Base-by-base conservation (phyloP, 2,329 filamentous ascomycete species). In the Fusarium xyrophilum region DNA sequence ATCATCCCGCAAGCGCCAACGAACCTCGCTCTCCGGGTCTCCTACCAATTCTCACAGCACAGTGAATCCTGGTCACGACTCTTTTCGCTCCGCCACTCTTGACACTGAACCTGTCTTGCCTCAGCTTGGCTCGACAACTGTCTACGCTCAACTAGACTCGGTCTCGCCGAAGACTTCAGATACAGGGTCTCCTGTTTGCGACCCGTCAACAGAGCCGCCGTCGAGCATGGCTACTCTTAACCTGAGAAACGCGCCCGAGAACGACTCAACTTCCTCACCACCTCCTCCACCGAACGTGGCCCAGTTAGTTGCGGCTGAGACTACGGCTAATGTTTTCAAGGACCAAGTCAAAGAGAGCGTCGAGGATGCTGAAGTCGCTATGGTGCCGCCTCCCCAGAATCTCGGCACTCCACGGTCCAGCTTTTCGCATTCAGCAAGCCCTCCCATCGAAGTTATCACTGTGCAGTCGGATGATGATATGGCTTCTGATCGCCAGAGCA, bases 151-250 rank as follows among this genome's bases (percentile, higher is more conserved):
- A 67, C 82, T 83, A 80, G 81, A 79, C 64, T 72, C 81, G 60
- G 79, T 82, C 61, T 60, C 69, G 33, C 82, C 81, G n/a, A 79
- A 78, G 60, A 85, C 83, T 5, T 83, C 82, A 30, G 79, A 81
- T 48, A 76, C 65, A 44, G 73, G 72, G 42, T 70, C 76, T 32
- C 68, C 74, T 47, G 72, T 77, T 53, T 70, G 75, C 40, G 75
- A 79, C 52, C 75, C 76, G 46, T 65, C 76, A 32, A 71, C 57
- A 35, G 74, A 75, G 46, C 74, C 75, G 38, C 81, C 84, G 36
- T 86, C 86, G 6, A 89, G 85, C 76, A 84, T 81, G 73, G 85
- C 89, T 51, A 89, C 87, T 13, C 84, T 89, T 56, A 89, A 89
- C 72, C 78, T 89, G 50, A 85, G 87, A 60, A 83, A 84, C 63